Evolutionary conservation across 306 rosid genomes (phyloP).

Genomic region (Trifolium repens): DNA sequence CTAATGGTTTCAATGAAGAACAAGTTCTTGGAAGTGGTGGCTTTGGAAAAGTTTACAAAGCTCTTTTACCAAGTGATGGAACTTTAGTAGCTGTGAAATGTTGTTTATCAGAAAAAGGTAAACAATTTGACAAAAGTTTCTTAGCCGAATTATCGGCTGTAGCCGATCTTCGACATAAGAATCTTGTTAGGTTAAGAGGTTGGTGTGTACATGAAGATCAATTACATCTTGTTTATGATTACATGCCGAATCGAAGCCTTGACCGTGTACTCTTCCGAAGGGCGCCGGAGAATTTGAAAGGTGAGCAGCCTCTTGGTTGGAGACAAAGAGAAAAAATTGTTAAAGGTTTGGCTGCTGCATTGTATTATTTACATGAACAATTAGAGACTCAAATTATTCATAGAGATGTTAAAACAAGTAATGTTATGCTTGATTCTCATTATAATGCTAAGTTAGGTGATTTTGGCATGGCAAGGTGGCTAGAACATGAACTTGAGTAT

Average conservation of each 20-base stretch:
- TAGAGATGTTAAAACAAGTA: conserved; percentile 88
- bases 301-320: conserved; percentile 58
- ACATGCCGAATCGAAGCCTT: conserved; percentile 92
- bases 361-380: conserved; percentile 85
- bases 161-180: conserved; percentile 91
- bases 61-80: conserved; percentile 87
- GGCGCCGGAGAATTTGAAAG: conserved; percentile 44
- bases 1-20: conserved; percentile 77
- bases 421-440: conserved; percentile 88
- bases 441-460: conserved; percentile 90
- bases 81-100: conserved; percentile 93
- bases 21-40: conserved; percentile 91
- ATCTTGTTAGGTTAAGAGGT: conserved; percentile 86
- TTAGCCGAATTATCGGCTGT: conserved; percentile 85
- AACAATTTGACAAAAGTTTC: conserved; percentile 83
- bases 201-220: conserved; percentile 93
- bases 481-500: conserved; percentile 80
- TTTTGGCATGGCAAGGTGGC: conserved; percentile 95
- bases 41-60: conserved; percentile 80
- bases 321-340: conserved; percentile 64
- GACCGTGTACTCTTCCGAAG: conserved; percentile 72
- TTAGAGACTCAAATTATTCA: conserved; percentile 91
- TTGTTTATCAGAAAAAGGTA: conserved; percentile 80
- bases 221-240: conserved; percentile 78
- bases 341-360: conserved; percentile 77